A percentile compares a stretch with the other conserved stretches of the same genome.
phyloP scores from a whole-genome alignment of 352 stramenopile species.

The Peronospora farinosa region DNA sequence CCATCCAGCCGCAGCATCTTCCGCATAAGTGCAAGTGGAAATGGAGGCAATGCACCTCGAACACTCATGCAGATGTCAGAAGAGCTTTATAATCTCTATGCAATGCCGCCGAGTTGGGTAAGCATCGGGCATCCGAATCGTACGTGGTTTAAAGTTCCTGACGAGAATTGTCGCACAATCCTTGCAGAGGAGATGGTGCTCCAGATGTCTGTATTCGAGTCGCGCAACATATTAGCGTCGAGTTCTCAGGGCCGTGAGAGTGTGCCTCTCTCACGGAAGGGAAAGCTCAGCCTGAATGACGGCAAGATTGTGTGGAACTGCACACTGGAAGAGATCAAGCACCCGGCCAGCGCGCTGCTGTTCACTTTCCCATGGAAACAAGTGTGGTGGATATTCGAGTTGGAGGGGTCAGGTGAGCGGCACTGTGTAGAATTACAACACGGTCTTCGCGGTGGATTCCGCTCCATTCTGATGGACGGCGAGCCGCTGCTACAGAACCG shows the following conservation, averaged over 20 bases:
- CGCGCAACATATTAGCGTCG: slow-evolving; percentile 58
- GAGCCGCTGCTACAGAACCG: slow-evolving; percentile 60
- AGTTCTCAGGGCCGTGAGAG: slow-evolving; percentile 66
- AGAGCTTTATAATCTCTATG: slow-evolving; percentile 73
- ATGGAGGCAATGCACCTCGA: slow-evolving; percentile 12
- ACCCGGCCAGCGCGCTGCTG: slow-evolving; percentile 61
- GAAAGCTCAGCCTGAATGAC: slow-evolving; percentile 41
- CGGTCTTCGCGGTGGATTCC: slow-evolving; percentile 65
- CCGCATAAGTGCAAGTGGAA: slow-evolving; percentile 14
- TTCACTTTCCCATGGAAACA: slow-evolving; percentile 87
- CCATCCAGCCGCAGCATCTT: slow-evolving; percentile 23
- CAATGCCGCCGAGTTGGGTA: slow-evolving; percentile 70
- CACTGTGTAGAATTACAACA: slow-evolving; percentile 77
- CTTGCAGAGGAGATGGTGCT: slow-evolving; percentile 65
- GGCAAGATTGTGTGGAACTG: slow-evolving; percentile 52
- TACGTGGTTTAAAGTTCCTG: slow-evolving; percentile 79
- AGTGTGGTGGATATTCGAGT: slow-evolving; percentile 77
- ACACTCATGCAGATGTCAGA: slow-evolving; percentile 66
- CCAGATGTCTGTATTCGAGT: slow-evolving; percentile 68
- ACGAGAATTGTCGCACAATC: slow-evolving; percentile 56
- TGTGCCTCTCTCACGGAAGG: slow-evolving; percentile 56
- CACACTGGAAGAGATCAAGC: slow-evolving; percentile 80
- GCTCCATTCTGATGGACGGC: slow-evolving; percentile 64
- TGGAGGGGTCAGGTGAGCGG: slow-evolving; percentile 40
- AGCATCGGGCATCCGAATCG: slow-evolving; percentile 72